Base-by-base conservation (phyloP, 495 filamentous ascomycete genomes). In the Ramalina intermedia region DNA sequence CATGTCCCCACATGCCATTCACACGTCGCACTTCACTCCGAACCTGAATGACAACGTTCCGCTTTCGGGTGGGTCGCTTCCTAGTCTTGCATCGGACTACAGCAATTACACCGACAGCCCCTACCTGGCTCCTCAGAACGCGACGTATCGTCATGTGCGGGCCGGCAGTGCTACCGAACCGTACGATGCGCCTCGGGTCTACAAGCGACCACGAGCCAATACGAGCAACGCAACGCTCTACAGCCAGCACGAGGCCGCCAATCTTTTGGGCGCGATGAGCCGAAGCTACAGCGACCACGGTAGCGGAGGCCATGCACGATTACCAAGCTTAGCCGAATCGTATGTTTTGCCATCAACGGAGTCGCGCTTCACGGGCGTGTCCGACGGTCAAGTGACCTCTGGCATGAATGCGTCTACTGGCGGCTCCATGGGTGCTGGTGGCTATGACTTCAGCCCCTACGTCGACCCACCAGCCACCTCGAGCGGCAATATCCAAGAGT, bases 1-100 rank as follows among this genome's bases (percentile, higher is more conserved):
- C 6, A 47, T 56, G 18, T 58, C 56, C 3, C 55, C 55, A 12
- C 56, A 47, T 16, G 13, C 18, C 17, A 39, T 43, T 37, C 8
- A 52, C 35, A 12, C 43, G 4, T 18, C 35, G 11, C 48, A 43
- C 13, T 21, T 35, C 8, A 24, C 41, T 18, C 21, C 26, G 21
- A 42, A 36, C n/a, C 41, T 39, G 4, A 27, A 37, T 18, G 40
- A 47, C 20, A 40, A 46, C 35, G 8, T 20, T 21, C 52, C 37
- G 16, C 33, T 47, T 13, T 37, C 44, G 27, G 29, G 29, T 33
- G 44, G 26, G 2, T 47, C 52, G 18, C 39, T 44, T 1, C 39
- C 52, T 9, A 23, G 23, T 4, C 37, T 48, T 18, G 36, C 52
- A 13, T 41, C 42, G 11, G 43, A 39, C 42, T 55, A 51, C 47